Base-by-base conservation (phyloP, 23 red algal species). In the Pyropia yezoensis region DNA sequence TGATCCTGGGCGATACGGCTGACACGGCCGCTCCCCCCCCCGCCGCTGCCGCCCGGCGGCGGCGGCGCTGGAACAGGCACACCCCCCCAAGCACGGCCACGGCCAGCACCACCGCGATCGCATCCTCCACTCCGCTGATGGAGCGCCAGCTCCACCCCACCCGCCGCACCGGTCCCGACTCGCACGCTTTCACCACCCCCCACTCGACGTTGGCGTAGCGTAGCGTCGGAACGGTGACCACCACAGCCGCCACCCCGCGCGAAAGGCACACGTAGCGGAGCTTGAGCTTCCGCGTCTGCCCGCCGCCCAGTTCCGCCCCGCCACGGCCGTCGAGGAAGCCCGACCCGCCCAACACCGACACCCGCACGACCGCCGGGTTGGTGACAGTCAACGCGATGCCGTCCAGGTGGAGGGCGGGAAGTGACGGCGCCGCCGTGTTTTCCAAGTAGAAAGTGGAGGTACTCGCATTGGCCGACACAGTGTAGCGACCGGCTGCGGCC, bases 181-280 rank as follows among this genome's bases (percentile, higher is more conserved):
- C 57, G 49, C 82, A 87, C 57, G 75, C 50, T 39, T 87, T 87
- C 1, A 87, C 51, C 49, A 87, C 75, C 18, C 82, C 82, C 69
- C 75, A 87, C 28, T 87, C 82, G 18, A 87, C 71, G 49, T 77
- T 87, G 64, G 65, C 63, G 33, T 76, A 87, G 56, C 57, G 51
- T 18, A 76, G 34, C 39, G 65, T 77, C 8, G 82, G 69, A 19
- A 87, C 50, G 4, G 82, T 87, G 45, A 87, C 71, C 6, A 87
- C 16, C 8, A 87, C 54, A 51, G 76, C 30, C 50, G 70, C 74
- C 19, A 63, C 70, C 18, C 82, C 82, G 49, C 51, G 64, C 23
- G 49, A 52, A 19, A 62, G 65, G 55, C 82, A 87, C 18, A 69
- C 62, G n/a, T 76, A 87, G 34, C 58, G 72, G 21, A 87, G 50